Conservation (phyloP, 2,329 filamentous ascomycete genomes). For the Hymenoscyphus linearis region DNA sequence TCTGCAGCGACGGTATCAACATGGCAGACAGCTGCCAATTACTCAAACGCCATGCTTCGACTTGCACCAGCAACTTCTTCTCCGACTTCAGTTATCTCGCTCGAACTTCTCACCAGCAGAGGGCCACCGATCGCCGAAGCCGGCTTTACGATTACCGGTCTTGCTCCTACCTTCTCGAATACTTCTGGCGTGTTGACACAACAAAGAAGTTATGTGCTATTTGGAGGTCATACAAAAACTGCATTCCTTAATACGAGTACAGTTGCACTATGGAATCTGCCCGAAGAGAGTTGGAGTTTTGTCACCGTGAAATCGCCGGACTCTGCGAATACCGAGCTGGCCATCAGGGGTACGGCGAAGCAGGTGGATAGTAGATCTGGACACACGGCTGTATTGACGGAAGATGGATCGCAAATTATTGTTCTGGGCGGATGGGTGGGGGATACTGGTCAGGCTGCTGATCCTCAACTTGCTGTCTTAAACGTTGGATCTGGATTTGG, state of each 20-base stretch:
- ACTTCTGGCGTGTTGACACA: slow-evolving; percentile 61
- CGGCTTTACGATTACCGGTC: slow-evolving; percentile 74
- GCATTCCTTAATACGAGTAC: slow-evolving; percentile 96
- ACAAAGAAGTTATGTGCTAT: slow-evolving; percentile 71
- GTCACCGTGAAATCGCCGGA: slow-evolving; percentile 53
- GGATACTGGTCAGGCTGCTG: slow-evolving; percentile 66
- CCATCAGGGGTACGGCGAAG: slow-evolving; percentile 38
- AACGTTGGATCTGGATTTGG: slow-evolving; percentile 71
- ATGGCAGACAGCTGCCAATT: slow-evolving; percentile 67
- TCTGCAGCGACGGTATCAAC: slow-evolving; percentile 37
- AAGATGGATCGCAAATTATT: slow-evolving; percentile 72
- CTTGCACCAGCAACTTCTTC: slow-evolving; percentile 47
- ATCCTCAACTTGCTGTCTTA: slow-evolving; percentile 75
- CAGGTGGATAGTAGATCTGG: slow-evolving; percentile 71
- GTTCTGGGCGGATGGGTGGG: slow-evolving; percentile 92
- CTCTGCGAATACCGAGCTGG: slow-evolving; percentile 48
- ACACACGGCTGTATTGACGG: slow-evolving; percentile 75
- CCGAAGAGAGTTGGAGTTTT: slow-evolving; percentile 83
- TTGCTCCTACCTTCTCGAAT: slow-evolving; percentile 66
- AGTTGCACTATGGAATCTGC: slow-evolving; percentile 79
- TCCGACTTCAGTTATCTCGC: slow-evolving; percentile 35
- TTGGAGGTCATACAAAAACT: slow-evolving; percentile 76
- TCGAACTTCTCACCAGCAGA: slow-evolving; percentile 41
- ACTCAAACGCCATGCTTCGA: slow-evolving; percentile 74
- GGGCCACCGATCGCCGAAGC: slow-evolving; percentile 72